Base-by-base conservation (phyloP, 306 rosid species). In the Potentilla sterilis region DNA sequence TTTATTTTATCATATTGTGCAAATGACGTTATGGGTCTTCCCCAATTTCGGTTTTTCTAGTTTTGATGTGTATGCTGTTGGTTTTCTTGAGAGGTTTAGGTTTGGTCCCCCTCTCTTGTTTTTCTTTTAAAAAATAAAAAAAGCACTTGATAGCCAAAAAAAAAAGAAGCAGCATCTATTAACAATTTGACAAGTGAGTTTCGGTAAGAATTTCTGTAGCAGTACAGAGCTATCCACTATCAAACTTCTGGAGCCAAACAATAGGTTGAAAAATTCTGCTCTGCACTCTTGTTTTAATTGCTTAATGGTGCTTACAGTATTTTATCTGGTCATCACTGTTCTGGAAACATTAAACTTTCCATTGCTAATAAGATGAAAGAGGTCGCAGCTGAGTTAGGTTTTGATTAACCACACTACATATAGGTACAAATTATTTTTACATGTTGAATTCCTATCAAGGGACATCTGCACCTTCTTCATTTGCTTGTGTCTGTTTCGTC, bases 401-500 rank as follows among this genome's bases (percentile, higher is more conserved):
- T 28, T 9, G 13, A 55, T 57, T 9, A 22, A 57, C 35, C 21
- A n/a, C 13, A 10, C 34, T 9, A 19, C 32, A n/a, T 15, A 19
- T 7, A n/a, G 13, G 13, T 54, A 2, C n/a, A 49, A 51, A 16
- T 6, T 13, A 7, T 19, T 28, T 28, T 28, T 2, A 12, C 52
- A 62, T 42, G 46, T 59, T 41, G 79, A 38, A 16, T 67, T 72
- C 65, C 38, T 64, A 10, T 76, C 70, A 75, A 71, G 58, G 38
- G 80, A 64, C 47, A 51, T 66, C 88, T 75, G 52, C 78, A 63
- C 76, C 92, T 61, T 75, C 81, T 75, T 80, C 90, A 44, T 73
- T 70, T 80, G 81, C 77, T 80, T 84, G 87, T 41, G 47, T 71
- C 35, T 82, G 92, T 77, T 79, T 85, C 80, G 19, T 11, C 52